These are phyloP conservation scores for Tolypocladium pustulatum DNA, from an alignment of 2,329 filamentous ascomycete species.

Conservation along the genomic window DNA sequence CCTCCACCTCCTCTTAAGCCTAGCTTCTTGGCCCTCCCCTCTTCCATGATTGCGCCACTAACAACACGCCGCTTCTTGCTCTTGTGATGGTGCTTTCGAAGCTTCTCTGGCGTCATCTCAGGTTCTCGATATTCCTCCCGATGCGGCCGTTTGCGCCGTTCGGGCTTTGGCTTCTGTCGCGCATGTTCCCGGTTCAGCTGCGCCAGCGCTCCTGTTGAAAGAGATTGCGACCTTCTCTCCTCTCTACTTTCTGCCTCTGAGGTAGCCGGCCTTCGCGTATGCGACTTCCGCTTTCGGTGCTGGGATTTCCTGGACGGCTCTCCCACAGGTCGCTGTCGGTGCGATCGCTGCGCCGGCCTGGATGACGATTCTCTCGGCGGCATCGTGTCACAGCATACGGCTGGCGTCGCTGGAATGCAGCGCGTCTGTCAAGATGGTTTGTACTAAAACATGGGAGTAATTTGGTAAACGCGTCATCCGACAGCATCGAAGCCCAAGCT, in stretches of 20 bases:
- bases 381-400: constrained; percentile 15
- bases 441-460: constrained; percentile 1
- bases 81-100: constrained; percentile 24
- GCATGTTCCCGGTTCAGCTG: constrained; percentile 53
- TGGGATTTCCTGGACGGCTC: constrained; percentile 21
- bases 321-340: constrained; percentile 14
- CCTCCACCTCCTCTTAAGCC: constrained; percentile 33
- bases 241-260: constrained; percentile 21
- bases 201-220: constrained; percentile 49
- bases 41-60: constrained; percentile 59
- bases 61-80: constrained; percentile 51
- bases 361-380: constrained; percentile 21
- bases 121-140: constrained; percentile 3
- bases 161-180: constrained; percentile 35
- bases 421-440: neutral
- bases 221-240: constrained; percentile 15
- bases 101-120: constrained; percentile 9
- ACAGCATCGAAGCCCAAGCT: neutral
- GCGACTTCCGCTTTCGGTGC: constrained; percentile 24
- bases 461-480: neutral
- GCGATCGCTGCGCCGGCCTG: constrained; percentile 16
- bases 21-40: constrained; percentile 37
- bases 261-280: constrained; percentile 19
- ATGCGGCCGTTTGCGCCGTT: constrained; percentile 16
- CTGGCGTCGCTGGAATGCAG: constrained; percentile 14